phyloP scores from a whole-genome alignment of 495 filamentous ascomycete genomes.

The Staphylotrichum longicolle region DNA sequence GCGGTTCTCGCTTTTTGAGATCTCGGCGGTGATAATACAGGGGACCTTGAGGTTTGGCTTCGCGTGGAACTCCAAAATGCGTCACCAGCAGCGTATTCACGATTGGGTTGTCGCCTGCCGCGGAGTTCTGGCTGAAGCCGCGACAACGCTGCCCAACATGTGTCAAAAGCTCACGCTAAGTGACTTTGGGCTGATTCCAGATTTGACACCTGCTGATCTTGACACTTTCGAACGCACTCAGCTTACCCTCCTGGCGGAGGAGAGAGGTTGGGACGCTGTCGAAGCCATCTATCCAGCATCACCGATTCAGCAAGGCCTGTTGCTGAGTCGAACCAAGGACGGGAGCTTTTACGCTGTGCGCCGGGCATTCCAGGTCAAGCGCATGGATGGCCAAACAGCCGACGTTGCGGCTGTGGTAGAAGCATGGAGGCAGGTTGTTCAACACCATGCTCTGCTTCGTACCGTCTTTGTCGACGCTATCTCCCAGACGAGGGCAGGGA shows the following conservation, averaged over 20 bases:
- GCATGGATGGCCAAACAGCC: not conserved
- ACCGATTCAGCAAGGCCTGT: conserved; percentile 44
- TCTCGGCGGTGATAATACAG: conserved; percentile 41
- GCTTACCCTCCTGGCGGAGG: conserved; percentile 1
- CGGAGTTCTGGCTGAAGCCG: conserved; percentile 41
- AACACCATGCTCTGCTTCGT: conserved; percentile 48
- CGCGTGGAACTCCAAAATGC: conserved; percentile 56
- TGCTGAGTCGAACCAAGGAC: conserved; percentile 51
- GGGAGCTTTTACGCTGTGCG: conserved; percentile 28
- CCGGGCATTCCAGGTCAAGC: conserved; percentile 13
- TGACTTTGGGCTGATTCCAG: conserved; percentile 52
- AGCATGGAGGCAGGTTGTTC: conserved; percentile 56
- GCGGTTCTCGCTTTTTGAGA: conserved; percentile 59
- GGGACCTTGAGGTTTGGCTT: conserved; percentile 55
- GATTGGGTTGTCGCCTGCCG: conserved; percentile 51
- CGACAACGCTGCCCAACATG: conserved; percentile 40
- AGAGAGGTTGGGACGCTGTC: conserved; percentile 25
- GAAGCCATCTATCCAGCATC: conserved; percentile 48
- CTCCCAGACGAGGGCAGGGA: conserved; percentile 9
- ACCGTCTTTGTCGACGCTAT: conserved; percentile 38
- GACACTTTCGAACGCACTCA: conserved; percentile 15
- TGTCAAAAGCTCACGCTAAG: conserved; percentile 44
- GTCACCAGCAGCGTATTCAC: conserved; percentile 48
- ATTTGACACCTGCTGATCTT: conserved; percentile 14
- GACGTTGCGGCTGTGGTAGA: conserved; percentile 8